These are phyloP conservation scores for Kalaharituber pfeilii DNA, from an alignment of 2,329 filamentous ascomycete genomes.

Conservation along the genomic window DNA sequence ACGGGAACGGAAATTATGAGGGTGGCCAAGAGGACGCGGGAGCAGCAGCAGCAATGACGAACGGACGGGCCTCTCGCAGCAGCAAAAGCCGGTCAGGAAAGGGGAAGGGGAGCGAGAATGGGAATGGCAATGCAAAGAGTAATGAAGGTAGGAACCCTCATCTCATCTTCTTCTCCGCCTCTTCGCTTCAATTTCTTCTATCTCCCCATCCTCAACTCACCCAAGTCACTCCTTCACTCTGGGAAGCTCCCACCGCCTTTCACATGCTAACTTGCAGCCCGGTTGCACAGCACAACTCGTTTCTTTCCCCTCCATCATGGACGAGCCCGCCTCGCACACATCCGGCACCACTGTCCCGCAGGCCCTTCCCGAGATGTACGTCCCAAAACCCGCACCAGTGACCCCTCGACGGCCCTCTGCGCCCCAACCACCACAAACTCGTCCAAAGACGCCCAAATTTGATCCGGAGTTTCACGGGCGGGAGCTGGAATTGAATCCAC, in stretches of 20 bases:
- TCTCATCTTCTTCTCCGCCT: neutral
- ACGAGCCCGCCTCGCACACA: neutral
- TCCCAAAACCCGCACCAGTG: neutral
- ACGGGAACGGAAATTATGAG: neutral
- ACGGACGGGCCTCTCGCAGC: neutral
- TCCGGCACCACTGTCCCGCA: neutral
- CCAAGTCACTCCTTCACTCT: neutral
- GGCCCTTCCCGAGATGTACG: neutral
- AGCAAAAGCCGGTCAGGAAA: too few relatives aligned
- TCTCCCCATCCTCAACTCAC: neutral
- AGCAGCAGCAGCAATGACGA: neutral
- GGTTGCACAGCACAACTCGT: slow-evolving; percentile 1
- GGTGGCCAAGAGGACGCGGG: neutral
- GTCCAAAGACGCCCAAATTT: slow-evolving; percentile 9
- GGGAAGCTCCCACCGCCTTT: too few relatives aligned
- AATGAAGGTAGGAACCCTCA: neutral
- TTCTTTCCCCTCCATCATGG: neutral
- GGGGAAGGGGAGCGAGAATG: neutral
- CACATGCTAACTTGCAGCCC: too few relatives aligned
- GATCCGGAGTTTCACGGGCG: slow-evolving; percentile 11
- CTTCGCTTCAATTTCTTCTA: neutral
- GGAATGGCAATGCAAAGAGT: neutral
- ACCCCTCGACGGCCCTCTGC: neutral
- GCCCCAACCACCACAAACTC: neutral
- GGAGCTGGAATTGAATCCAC: slow-evolving; percentile 3